Conservation (phyloP, 768 basidiomycete genomes). For the Baorangia bicolor region DNA sequence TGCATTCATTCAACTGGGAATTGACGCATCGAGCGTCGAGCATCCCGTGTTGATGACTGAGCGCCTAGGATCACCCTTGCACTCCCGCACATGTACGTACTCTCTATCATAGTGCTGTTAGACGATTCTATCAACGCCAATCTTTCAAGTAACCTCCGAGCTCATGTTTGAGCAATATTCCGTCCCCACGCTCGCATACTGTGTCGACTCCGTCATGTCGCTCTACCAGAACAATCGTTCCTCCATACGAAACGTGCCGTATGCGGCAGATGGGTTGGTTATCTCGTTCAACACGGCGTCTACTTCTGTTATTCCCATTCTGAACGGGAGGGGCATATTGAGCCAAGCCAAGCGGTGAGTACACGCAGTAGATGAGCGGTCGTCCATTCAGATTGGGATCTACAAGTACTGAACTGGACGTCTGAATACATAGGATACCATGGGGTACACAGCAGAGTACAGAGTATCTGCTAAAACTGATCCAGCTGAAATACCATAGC, state of each 20-base stretch:
- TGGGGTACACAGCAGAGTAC: constrained; percentile 92
- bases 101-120: neutral
- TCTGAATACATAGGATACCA: constrained; percentile 67
- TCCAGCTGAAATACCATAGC: constrained; percentile 92
- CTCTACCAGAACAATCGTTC: constrained; percentile 77
- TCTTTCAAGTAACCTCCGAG: constrained; percentile 79
- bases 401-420: neutral
- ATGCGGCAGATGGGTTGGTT: constrained; percentile 84
- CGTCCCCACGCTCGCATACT: constrained; percentile 83
- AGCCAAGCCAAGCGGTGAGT: constrained; percentile 82
- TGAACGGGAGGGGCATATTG: constrained; percentile 79
- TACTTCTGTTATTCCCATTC: constrained; percentile 86
- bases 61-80: constrained; percentile 80
- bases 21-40: constrained; percentile 70
- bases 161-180: constrained; percentile 93
- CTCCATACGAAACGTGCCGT: constrained; percentile 9
- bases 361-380: neutral
- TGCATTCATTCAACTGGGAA: constrained; percentile 82
- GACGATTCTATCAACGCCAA: neutral
- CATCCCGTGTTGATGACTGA: constrained; percentile 96
- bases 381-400: neutral
- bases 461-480: constrained; percentile 89
- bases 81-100: constrained; percentile 79
- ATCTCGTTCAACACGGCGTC: constrained; percentile 91
- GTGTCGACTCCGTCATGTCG: constrained; percentile 88